These are phyloP conservation scores for Calocybe gambosa DNA, from an alignment of 1,284 basidiomycete genomes.

Conservation along the genomic window DNA sequence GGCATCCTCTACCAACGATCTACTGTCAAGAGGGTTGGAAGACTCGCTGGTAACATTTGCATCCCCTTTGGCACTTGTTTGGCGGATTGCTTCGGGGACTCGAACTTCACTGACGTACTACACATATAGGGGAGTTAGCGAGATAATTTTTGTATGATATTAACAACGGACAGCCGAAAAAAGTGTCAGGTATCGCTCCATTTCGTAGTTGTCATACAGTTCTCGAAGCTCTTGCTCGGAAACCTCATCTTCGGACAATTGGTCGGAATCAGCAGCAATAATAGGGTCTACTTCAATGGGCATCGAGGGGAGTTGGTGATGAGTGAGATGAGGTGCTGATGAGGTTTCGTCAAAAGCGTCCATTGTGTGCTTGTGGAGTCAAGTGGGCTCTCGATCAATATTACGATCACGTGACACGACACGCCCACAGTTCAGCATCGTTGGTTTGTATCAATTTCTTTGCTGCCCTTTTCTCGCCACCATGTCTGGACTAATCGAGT, in stretches of 20 bases:
- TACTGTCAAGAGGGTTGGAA: background rate
- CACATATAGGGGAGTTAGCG: constrained; percentile 1
- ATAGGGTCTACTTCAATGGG: background rate
- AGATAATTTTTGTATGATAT: background rate
- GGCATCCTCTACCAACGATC: constrained; percentile 31
- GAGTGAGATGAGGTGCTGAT: background rate
- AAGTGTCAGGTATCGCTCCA: constrained; percentile 48
- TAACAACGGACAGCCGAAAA: constrained; percentile 47
- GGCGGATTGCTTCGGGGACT: constrained; percentile 19
- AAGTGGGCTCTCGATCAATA: no score
- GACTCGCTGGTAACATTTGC: background rate
- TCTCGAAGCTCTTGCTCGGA: constrained; percentile 42
- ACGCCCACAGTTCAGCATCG: background rate
- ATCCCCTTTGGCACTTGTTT: background rate
- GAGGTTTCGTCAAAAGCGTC: background rate
- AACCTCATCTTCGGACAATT: constrained; percentile 17
- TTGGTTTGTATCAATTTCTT: background rate
- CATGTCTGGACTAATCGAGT: constrained; percentile 41
- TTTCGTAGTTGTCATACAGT: constrained; percentile 58
- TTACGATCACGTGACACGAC: background rate
- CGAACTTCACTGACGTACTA: constrained; percentile 60
- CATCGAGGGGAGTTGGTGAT: background rate
- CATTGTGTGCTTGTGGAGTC: background rate
- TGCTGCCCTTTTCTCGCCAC: background rate
- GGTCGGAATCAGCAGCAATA: background rate